A percentile compares a stretch with the other conserved stretches of the same genome.
These are phyloP conservation scores for Penicillium bialowiezense DNA, from an alignment of 495 filamentous ascomycete genomes.

Conservation along the genomic window DNA sequence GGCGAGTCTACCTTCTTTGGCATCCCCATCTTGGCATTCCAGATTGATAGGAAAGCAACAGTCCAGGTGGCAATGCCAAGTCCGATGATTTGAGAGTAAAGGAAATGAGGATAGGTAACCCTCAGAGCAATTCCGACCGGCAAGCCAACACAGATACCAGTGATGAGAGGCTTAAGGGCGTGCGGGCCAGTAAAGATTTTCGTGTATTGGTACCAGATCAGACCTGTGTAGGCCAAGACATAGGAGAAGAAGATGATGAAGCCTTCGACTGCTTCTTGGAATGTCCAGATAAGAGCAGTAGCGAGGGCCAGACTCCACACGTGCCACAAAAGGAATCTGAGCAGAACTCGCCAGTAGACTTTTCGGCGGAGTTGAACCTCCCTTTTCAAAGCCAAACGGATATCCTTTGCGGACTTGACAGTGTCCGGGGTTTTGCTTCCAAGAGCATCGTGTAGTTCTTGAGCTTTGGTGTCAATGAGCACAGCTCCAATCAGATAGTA, in stretches of 20 bases:
- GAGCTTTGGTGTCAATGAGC: slow-evolving; percentile 55
- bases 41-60: slow-evolving; percentile 47
- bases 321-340: slow-evolving; percentile 52
- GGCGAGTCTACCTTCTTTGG: slow-evolving; percentile 39
- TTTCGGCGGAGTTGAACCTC: slow-evolving; percentile 47
- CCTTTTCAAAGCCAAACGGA: slow-evolving; percentile 41
- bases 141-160: slow-evolving; percentile 46
- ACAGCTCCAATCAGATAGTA: slow-evolving; percentile 62
- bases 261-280: slow-evolving; percentile 39
- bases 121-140: slow-evolving; percentile 45
- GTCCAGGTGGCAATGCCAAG: slow-evolving; percentile 54
- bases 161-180: slow-evolving; percentile 49
- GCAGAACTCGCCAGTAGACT: slow-evolving; percentile 54
- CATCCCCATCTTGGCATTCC: slow-evolving; percentile 43
- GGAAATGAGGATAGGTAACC: slow-evolving; percentile 31
- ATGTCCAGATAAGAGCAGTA: slow-evolving; percentile 52
- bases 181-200: slow-evolving; percentile 57
- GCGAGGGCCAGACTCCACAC: slow-evolving; percentile 54
- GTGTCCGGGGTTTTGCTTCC: slow-evolving; percentile 35
- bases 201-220: slow-evolving; percentile 61
- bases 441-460: slow-evolving; percentile 49
- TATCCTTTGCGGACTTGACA: slow-evolving; percentile 34
- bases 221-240: slow-evolving; percentile 53
- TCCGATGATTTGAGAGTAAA: slow-evolving; percentile 50
- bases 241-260: slow-evolving; percentile 53